A percentile compares a stretch with the other conserved stretches of the same genome.
These are phyloP conservation scores for Dianthus caryophyllus DNA, from an alignment of 148 eudicot species.

Conservation along the genomic window DNA sequence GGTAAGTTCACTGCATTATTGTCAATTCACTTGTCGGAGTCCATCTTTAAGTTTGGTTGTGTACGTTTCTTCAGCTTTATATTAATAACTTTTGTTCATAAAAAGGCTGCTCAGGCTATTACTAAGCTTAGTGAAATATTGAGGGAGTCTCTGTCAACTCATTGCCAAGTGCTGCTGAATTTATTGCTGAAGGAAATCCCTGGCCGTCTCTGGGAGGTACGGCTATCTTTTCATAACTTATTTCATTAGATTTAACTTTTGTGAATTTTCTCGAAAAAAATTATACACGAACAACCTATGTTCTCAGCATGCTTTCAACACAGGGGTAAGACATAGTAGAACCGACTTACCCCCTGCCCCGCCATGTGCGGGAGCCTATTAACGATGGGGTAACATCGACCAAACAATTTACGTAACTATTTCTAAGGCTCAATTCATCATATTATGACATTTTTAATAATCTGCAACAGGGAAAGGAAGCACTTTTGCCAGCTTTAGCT, in stretches of 20 bases:
- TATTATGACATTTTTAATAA: slow-evolving; percentile 2
- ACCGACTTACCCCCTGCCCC: too few species aligned
- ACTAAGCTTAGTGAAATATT: slow-evolving; percentile 74
- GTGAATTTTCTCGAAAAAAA: not conserved
- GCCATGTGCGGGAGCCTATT: too few species aligned
- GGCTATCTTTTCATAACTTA: slow-evolving; percentile 7
- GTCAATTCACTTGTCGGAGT: slow-evolving; percentile 7
- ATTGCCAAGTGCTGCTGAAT: slow-evolving; percentile 57
- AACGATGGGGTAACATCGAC: too few species aligned
- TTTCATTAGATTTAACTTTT: not conserved
- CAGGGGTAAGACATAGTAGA: too few species aligned
- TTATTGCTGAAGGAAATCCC: slow-evolving; percentile 81
- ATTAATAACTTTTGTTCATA: slow-evolving; percentile 14
- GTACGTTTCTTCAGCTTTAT: slow-evolving; percentile 7
- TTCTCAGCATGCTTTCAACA: too few species aligned
- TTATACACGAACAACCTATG: too few species aligned
- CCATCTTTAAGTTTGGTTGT: not conserved
- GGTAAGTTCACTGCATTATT: slow-evolving; percentile 34
- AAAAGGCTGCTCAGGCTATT: slow-evolving; percentile 82
- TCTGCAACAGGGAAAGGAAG: slow-evolving; percentile 79
- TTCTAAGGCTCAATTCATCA: not conserved
- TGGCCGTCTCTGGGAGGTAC: slow-evolving; percentile 98
- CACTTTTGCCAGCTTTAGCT: slow-evolving; percentile 67
- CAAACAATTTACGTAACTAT: not conserved
- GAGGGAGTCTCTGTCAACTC: slow-evolving; percentile 61